These are phyloP conservation scores for Boletus subcaerulescens DNA, from an alignment of 768 basidiomycete genomes.

Conservation along the genomic window DNA sequence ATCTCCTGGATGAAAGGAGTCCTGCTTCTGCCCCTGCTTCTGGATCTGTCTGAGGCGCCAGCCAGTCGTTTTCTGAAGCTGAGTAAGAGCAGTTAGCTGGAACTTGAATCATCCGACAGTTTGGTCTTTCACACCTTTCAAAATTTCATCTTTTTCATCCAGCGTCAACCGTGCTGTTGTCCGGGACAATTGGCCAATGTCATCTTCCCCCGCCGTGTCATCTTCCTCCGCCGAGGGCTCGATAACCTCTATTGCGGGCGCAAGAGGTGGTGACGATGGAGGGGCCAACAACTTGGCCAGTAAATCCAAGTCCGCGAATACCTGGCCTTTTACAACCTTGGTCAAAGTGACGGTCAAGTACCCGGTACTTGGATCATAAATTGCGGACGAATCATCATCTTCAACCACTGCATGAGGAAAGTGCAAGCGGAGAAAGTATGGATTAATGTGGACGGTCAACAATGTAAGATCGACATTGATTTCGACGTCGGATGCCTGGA, in stretches of 20 bases:
- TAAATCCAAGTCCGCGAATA: conserved; percentile 76
- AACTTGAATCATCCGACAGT: background rate
- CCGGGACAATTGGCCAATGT: conserved; percentile 41
- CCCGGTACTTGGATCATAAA: conserved; percentile 78
- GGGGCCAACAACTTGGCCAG: conserved; percentile 77
- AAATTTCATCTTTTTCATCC: conserved; percentile 51
- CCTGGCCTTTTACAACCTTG: conserved; percentile 63
- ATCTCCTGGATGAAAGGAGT: conserved; percentile 41
- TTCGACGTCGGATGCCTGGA: conserved; percentile 78
- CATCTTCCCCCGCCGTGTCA: conserved; percentile 26
- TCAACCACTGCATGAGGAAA: conserved; percentile 66
- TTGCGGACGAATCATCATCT: conserved; percentile 63
- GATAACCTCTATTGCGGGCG: conserved; percentile 59
- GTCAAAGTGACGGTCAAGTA: conserved; percentile 70
- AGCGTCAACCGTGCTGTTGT: conserved; percentile 47
- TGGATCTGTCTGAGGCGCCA: conserved; percentile 61
- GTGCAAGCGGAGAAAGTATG: conserved; percentile 79
- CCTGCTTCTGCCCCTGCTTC: conserved; percentile 30
- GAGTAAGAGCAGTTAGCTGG: conserved; percentile 9
- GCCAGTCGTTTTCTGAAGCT: conserved; percentile 83
- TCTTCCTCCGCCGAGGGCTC: conserved; percentile 25
- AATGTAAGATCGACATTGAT: conserved; percentile 70
- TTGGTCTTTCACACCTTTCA: conserved; percentile 43
- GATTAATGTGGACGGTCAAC: conserved; percentile 74
- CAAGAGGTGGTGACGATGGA: conserved; percentile 36